Conservation (phyloP, 2,329 filamentous ascomycete genomes). For the Davidsoniella neocaledoniae region DNA sequence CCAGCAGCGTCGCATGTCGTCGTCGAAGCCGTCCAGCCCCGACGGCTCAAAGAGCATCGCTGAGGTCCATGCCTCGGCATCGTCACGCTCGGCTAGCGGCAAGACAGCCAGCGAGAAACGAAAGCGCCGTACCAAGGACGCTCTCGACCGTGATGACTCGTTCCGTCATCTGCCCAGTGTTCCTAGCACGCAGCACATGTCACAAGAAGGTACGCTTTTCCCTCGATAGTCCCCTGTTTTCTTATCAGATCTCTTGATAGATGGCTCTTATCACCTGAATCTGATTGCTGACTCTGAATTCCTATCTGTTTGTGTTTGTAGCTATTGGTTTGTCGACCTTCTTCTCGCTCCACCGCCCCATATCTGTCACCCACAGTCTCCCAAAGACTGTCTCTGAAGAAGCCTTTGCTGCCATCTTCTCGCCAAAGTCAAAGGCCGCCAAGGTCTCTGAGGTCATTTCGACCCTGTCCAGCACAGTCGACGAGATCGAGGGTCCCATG, state of each 20-base stretch:
- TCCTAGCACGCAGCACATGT: conserved; percentile 56
- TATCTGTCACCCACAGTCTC: conserved; percentile 71
- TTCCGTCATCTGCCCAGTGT: conserved; percentile 52
- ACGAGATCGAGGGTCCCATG: conserved; percentile 42
- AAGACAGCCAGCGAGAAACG: conserved; percentile 34
- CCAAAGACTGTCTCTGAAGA: conserved; percentile 55
- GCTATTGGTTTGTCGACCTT: conserved; percentile 81
- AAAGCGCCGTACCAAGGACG: conserved; percentile 41
- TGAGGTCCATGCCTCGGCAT: conserved; percentile 27
- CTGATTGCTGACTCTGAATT: conserved; percentile 12
- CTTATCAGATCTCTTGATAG: not conserved
- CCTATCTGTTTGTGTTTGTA: conserved; percentile 22
- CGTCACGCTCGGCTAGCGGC: conserved; percentile 25
- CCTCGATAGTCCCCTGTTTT: not conserved
- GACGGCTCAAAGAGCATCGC: conserved; percentile 31
- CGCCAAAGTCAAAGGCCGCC: conserved; percentile 31
- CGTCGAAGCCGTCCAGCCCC: conserved; percentile 45
- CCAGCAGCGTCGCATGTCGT: conserved; percentile 40
- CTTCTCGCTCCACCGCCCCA: conserved; percentile 89
- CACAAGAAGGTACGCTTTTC: conserved; percentile 40
- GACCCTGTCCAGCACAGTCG: conserved; percentile 44
- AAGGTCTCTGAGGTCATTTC: conserved; percentile 47
- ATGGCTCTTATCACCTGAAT: not conserved
- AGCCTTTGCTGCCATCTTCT: conserved; percentile 74
- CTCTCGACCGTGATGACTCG: conserved; percentile 26